Percentiles rank a stretch among this genome's conserved stretches.
phyloP scores from a whole-genome alignment of 208 protist genomes.

The Wallacemonas sp. region DNA sequence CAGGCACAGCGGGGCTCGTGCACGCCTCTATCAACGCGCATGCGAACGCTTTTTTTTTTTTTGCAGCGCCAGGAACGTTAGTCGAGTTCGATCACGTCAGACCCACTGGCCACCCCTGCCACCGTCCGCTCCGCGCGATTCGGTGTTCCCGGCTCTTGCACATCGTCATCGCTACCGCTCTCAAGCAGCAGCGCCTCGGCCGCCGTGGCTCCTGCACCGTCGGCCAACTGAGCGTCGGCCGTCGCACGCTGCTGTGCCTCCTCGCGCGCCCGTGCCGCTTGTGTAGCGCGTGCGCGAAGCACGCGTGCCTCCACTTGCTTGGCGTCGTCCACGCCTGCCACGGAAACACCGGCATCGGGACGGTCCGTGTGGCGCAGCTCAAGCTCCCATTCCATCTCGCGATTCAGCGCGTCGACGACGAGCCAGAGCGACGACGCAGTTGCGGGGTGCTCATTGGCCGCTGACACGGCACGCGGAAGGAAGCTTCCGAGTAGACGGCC shows the following conservation, averaged over 20 bases:
- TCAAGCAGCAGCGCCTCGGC: background rate
- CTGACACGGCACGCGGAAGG: too few species aligned
- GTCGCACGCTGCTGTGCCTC: background rate
- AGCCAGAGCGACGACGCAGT: slow-evolving; percentile 28
- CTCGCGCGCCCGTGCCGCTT: background rate
- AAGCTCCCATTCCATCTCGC: slow-evolving; percentile 62
- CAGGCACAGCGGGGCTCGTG: too few species aligned
- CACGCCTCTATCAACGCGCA: too few species aligned
- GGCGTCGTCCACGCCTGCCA: slow-evolving; percentile 29
- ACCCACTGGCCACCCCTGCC: background rate
- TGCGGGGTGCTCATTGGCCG: background rate
- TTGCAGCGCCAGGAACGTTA: background rate
- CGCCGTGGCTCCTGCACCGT: background rate
- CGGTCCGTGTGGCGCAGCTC: slow-evolving; percentile 27
- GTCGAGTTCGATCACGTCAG: slow-evolving; percentile 28
- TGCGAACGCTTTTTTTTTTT: slow-evolving; percentile 13
- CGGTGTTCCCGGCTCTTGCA: too few species aligned
- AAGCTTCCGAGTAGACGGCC: slow-evolving; percentile 25
- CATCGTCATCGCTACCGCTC: slow-evolving; percentile 10
- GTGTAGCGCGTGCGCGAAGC: background rate
- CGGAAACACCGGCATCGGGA: background rate
- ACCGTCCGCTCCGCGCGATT: background rate
- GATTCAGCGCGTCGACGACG: slow-evolving; percentile 56
- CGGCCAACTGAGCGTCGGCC: background rate
- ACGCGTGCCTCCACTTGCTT: slow-evolving; percentile 6